Conservation (phyloP, 2,329 filamentous ascomycete species). For the Phyllachora maydis region DNA sequence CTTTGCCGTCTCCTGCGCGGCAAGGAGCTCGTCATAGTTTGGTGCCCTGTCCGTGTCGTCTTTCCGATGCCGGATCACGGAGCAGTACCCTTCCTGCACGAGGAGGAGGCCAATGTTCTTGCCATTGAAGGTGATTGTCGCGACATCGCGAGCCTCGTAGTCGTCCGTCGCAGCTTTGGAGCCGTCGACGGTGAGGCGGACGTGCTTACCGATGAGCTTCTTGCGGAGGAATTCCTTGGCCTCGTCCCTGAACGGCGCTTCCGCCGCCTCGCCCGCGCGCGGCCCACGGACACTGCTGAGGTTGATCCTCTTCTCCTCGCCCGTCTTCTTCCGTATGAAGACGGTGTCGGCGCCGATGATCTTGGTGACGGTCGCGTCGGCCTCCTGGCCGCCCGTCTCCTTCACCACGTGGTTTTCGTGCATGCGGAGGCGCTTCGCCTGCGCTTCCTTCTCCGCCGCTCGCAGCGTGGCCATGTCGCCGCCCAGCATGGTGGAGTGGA, state of each 20-base stretch:
- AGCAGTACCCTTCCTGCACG: constrained; percentile 84
- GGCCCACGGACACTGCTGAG: constrained; percentile 87
- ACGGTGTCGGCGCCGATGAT: constrained; percentile 80
- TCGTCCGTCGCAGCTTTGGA: constrained; percentile 76
- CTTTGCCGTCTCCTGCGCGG: constrained; percentile 65
- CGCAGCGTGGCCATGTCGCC: constrained; percentile 71
- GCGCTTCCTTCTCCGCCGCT: constrained; percentile 71
- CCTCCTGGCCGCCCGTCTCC: constrained; percentile 36
- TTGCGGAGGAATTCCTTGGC: constrained; percentile 94
- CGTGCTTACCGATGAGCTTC: constrained; percentile 87
- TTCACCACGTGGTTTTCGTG: constrained; percentile 69
- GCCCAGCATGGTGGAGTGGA: constrained; percentile 84
- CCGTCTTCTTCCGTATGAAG: constrained; percentile 66
- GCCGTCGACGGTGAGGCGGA: constrained; percentile 74
- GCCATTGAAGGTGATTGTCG: constrained; percentile 62
- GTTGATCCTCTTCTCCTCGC: constrained; percentile 73
- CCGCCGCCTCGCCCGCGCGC: constrained; percentile 69
- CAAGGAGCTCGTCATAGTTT: constrained; percentile 78
- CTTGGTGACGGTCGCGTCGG: constrained; percentile 69
- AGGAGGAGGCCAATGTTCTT: constrained; percentile 72
- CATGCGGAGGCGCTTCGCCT: constrained; percentile 53
- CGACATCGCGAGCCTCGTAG: constrained; percentile 88
- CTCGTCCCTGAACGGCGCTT: constrained; percentile 75
- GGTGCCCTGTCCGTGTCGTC: constrained; percentile 87
- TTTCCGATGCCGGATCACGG: constrained; percentile 84